Conservation (phyloP, 2,329 filamentous ascomycete genomes). For the Exophiala lecanii-corni region DNA sequence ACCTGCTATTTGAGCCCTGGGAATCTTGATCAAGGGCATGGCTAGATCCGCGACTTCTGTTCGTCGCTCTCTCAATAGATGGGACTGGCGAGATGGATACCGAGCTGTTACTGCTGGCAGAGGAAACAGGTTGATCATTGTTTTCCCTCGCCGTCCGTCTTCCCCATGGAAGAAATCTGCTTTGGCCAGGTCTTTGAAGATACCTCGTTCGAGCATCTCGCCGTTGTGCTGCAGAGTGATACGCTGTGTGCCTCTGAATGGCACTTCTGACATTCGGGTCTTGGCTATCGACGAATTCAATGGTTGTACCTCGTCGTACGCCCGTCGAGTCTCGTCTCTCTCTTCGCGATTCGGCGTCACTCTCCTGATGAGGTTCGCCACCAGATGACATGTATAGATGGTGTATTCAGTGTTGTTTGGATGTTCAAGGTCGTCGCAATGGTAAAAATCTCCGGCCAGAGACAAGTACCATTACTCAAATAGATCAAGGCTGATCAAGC, state of each 20-base stretch:
- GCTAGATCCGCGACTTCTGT: conserved; percentile 6
- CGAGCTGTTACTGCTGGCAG: conserved; percentile 18
- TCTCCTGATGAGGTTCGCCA: conserved; percentile 12
- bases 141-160: conserved; percentile 11
- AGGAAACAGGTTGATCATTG: conserved; percentile 12
- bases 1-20: conserved; percentile 5
- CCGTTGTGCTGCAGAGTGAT: conserved; percentile 24
- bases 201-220: conserved; percentile 22
- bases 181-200: conserved; percentile 18
- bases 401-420: neutral
- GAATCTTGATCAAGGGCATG: conserved; percentile 8
- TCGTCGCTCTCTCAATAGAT: conserved; percentile 4
- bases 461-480: conserved; percentile 1
- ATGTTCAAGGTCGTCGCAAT: neutral
- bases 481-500: neutral
- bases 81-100: conserved; percentile 17
- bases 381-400: conserved; percentile 15
- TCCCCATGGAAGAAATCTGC: conserved; percentile 22
- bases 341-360: conserved; percentile 1
- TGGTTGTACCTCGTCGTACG: conserved; percentile 12
- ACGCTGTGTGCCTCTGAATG: conserved; percentile 26
- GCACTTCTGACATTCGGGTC: conserved; percentile 25
- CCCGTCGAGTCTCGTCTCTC: conserved; percentile 6
- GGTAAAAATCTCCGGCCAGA: neutral
- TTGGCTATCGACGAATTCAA: conserved; percentile 25